Conservation (phyloP, 2,329 filamentous ascomycete species). For the Atkinsonella hypoxylon region DNA sequence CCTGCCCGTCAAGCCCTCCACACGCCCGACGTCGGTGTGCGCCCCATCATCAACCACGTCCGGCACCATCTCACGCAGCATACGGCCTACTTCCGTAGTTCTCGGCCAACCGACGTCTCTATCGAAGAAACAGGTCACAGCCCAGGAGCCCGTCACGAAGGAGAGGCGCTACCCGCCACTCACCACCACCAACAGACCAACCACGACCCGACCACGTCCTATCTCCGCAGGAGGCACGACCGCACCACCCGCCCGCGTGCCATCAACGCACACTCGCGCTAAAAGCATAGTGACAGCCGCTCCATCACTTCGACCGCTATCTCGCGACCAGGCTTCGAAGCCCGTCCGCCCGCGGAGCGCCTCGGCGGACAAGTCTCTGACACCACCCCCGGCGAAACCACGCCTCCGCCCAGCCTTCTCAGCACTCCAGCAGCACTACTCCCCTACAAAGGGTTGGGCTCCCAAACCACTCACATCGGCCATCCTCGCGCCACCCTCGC, state of each 20-base stretch:
- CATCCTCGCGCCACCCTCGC: slow-evolving; percentile 47
- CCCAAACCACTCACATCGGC: slow-evolving; percentile 50
- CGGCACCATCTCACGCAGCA: background rate
- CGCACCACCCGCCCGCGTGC: slow-evolving; percentile 10
- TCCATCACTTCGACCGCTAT: slow-evolving; percentile 20
- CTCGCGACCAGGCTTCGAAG: slow-evolving; percentile 9
- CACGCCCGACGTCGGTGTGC: slow-evolving; percentile 19
- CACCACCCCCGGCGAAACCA: slow-evolving; percentile 11
- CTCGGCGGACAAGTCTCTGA: slow-evolving; percentile 13
- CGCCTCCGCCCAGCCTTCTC: slow-evolving; percentile 44
- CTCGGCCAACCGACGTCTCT: slow-evolving; percentile 14
- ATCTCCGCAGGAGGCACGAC: slow-evolving; percentile 17
- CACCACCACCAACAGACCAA: slow-evolving; percentile 19
- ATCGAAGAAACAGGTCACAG: slow-evolving; percentile 1
- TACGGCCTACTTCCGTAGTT: slow-evolving; percentile 7
- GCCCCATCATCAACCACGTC: slow-evolving; percentile 11
- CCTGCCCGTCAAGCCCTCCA: slow-evolving; percentile 34
- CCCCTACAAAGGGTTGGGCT: slow-evolving; percentile 46
- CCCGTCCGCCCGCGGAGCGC: slow-evolving; percentile 1
- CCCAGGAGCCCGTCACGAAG: slow-evolving; percentile 11
- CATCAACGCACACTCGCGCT: slow-evolving; percentile 17
- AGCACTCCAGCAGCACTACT: slow-evolving; percentile 56
- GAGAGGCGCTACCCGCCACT: slow-evolving; percentile 22
- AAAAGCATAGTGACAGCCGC: slow-evolving; percentile 21
- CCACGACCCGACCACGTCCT: slow-evolving; percentile 15